phyloP scores from a whole-genome alignment of 2,329 filamentous ascomycete species.

The Ophiostoma tasmaniense region DNA sequence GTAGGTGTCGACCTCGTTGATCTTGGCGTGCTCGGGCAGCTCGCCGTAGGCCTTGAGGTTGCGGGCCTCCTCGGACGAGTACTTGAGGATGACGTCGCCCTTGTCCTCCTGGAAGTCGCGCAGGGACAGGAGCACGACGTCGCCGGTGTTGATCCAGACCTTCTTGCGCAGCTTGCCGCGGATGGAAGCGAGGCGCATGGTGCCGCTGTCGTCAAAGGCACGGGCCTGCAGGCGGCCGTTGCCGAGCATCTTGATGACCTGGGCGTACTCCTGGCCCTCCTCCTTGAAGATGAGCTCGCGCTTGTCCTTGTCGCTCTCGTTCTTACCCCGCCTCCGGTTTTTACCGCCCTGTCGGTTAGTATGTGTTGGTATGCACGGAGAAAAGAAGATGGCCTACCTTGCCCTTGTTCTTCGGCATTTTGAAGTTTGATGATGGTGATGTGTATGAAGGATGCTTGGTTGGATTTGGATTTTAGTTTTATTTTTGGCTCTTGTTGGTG shows the following conservation, averaged over 20 bases:
- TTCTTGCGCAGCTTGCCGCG: constrained; percentile 98
- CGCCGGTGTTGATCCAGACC: constrained; percentile 90
- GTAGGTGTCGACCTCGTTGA: constrained; percentile 98
- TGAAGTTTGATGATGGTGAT: constrained; percentile 26
- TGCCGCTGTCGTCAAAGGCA: constrained; percentile 91
- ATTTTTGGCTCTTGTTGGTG: background rate
- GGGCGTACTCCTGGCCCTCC: constrained; percentile 73
- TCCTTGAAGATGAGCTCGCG: constrained; percentile 98
- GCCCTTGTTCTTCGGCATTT: constrained; percentile 99
- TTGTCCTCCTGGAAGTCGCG: constrained; percentile 86
- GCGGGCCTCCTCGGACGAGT: constrained; percentile 90
- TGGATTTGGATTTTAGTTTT: background rate
- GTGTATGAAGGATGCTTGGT: background rate
- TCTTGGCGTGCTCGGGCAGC: constrained; percentile 94
- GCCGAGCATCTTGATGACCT: constrained; percentile 53
- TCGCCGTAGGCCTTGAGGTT: constrained; percentile 92
- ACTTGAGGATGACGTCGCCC: constrained; percentile 84
- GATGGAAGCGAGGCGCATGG: constrained; percentile 59
- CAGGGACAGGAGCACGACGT: constrained; percentile 77
- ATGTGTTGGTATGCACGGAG: too few relatives aligned
- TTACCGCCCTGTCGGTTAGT: constrained; percentile 59
- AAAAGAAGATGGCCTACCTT: constrained; percentile 60
- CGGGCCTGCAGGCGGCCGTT: constrained; percentile 72
- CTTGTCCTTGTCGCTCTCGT: constrained; percentile 99
- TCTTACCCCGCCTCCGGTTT: constrained; percentile 97